Evolutionary conservation across 2,329 filamentous ascomycete genomes (phyloP).

Genomic region (Laburnicola sp.): DNA sequence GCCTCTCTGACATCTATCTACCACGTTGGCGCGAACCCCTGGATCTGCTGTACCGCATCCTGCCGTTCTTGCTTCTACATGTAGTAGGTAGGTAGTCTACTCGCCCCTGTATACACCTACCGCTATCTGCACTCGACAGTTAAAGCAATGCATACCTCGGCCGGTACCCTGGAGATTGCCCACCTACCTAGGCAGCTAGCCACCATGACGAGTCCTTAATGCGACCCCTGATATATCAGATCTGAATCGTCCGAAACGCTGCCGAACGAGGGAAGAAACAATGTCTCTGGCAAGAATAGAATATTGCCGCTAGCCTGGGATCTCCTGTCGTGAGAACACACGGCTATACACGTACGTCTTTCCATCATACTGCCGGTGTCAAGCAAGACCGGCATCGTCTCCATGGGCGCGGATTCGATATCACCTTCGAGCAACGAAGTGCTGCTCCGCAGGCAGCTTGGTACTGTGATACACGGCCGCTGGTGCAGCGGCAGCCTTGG

Average conservation of each 20-base stretch:
- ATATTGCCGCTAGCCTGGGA: background rate
- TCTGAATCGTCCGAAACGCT: conserved; percentile 11
- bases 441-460: too few species aligned
- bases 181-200: conserved; percentile 17
- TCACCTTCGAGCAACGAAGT: background rate
- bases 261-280: conserved; percentile 27
- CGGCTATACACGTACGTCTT: too few species aligned
- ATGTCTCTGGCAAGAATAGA: conserved; percentile 12
- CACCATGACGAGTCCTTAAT: conserved; percentile 32
- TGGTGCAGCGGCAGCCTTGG: conserved; percentile 21
- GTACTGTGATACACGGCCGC: conserved; percentile 17
- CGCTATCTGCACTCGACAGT: background rate
- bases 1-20: too few species aligned
- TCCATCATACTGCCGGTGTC: background rate
- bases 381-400: conserved; percentile 19
- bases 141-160: conserved; percentile 23
- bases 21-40: too few species aligned
- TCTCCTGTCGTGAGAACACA: too few species aligned
- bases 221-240: conserved; percentile 25
- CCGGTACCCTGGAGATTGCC: conserved; percentile 13
- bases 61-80: background rate
- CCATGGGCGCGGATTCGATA: conserved; percentile 32
- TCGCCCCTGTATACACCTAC: too few species aligned
- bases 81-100: too few species aligned
- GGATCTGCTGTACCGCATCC: background rate